Evolutionary conservation across 345 rosid species (phyloP), one percentile per base, ranked within the genome.

Genomic region (Gossypium bickii): DNA sequence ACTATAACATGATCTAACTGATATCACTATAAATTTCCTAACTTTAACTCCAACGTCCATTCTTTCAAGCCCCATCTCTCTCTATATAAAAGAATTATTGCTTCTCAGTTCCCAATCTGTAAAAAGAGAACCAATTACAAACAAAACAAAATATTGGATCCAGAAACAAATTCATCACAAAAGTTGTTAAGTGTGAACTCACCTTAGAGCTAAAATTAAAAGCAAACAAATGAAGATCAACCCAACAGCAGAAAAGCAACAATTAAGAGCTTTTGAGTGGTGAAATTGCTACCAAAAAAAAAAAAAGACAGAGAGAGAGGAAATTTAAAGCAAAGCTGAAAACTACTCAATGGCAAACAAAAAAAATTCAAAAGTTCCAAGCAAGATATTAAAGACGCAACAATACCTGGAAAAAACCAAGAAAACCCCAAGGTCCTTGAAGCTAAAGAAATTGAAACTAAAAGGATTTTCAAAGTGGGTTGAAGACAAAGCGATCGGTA

Each of bases 1-100:
- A 83, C 82, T 77, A 74, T 83, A 89, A 20, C 79, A 79, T 61
- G 8, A 76, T 78, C 82, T 87, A 66, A 85, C 77, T 57, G 86
- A 80, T 45, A 78, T 61, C 12, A 78, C 75, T 76, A 71, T 45
- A 70, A 85, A 70, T 80, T 85, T 90, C 84, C 85, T 81, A 55
- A 84, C 75, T 74, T 78, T 79, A 72, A 85, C 83, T 49, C 84
- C 85, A 69, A 83, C 78, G 58, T 81, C 79, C 59, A 82, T 82
- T 57, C 77, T 75, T 82, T 86, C 86, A 85, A 79, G 59, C 75
- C 80, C 87, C 91, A 87, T 51, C 43, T 72, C 63, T 25, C 57
- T 55, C 29, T 70, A 4, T 34, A 29, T 13, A 48, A 48, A 48
- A 10, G 15, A 12, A 48, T 5, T 53, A 15, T 59, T 34, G 34